phyloP scores from a whole-genome alignment of 208 protist species.

The Leishmania mexicana region DNA sequence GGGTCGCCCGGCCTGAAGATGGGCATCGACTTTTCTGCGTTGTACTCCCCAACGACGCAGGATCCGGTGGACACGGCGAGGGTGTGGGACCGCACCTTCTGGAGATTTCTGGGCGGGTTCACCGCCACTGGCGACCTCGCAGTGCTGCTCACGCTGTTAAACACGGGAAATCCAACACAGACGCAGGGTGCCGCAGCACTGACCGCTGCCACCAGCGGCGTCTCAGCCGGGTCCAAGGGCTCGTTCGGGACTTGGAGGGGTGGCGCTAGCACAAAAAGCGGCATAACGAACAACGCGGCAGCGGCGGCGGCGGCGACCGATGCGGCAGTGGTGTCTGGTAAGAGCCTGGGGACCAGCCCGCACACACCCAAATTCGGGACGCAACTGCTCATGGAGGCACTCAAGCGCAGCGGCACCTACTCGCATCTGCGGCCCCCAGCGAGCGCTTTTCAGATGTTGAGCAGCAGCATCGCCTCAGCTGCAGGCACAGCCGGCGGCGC shows the following conservation, averaged over 20 bases:
- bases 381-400: slow-evolving; percentile 29
- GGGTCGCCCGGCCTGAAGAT: slow-evolving; percentile 6
- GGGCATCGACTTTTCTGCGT: background rate
- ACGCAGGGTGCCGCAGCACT: background rate
- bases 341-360: background rate
- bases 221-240: background rate
- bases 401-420: slow-evolving; percentile 31
- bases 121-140: slow-evolving; percentile 38
- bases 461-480: background rate
- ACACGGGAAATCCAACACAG: slow-evolving; percentile 13
- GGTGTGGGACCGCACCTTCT: slow-evolving; percentile 50
- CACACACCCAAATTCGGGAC: slow-evolving; percentile 14
- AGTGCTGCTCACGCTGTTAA: slow-evolving; percentile 30
- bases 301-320: background rate
- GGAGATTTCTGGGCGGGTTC: slow-evolving; percentile 42
- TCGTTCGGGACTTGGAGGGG: background rate
- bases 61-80: slow-evolving; percentile 31
- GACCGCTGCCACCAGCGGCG: background rate
- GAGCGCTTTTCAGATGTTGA: background rate
- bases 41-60: slow-evolving; percentile 10
- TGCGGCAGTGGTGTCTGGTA: slow-evolving; percentile 8
- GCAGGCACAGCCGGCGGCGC: too few species aligned
- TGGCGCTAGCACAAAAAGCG: background rate
- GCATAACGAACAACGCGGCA: background rate
- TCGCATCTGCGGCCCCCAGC: slow-evolving; percentile 9